phyloP scores from a whole-genome alignment of 108 stramenopile species.

The Conticribra guillardii region DNA sequence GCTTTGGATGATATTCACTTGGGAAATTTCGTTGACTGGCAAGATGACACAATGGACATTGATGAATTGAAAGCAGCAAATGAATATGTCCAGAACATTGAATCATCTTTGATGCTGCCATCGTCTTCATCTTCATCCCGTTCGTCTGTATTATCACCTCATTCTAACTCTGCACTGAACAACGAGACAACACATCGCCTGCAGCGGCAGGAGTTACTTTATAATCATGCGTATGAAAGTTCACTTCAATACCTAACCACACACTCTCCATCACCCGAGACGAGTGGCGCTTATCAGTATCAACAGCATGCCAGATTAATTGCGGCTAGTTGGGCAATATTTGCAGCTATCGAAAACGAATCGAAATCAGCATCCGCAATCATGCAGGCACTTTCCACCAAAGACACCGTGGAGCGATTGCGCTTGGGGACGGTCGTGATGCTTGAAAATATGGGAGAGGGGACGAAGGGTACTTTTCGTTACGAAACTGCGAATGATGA shows the following conservation, averaged over 20 bases:
- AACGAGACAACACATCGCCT: no score
- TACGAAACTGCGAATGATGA: neutral
- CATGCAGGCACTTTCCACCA: conserved; percentile 25
- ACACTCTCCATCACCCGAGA: no score
- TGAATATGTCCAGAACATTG: conserved; percentile 25
- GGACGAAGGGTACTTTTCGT: neutral
- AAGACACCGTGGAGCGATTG: conserved; percentile 36
- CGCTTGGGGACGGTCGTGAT: conserved; percentile 36
- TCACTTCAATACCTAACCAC: no score
- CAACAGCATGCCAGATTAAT: no score
- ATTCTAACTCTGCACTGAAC: no score
- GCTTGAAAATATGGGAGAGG: conserved; percentile 13
- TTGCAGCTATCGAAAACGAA: conserved; percentile 14
- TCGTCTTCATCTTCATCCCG: conserved; percentile 3
- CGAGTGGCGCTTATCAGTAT: no score
- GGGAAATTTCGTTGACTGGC: conserved; percentile 32
- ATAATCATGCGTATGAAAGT: no score
- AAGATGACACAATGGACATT: conserved; percentile 21
- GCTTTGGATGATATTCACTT: conserved; percentile 28
- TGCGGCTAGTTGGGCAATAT: conserved; percentile 39
- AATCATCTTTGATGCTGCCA: conserved; percentile 14
- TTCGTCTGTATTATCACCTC: no score
- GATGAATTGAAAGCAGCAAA: neutral
- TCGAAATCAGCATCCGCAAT: conserved; percentile 15
- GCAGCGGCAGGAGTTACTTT: no score